Evolutionary conservation across 2,329 filamentous ascomycete genomes (phyloP), one percentile per base, ranked within the genome.

Genomic region (Aspergillus neotritici): DNA sequence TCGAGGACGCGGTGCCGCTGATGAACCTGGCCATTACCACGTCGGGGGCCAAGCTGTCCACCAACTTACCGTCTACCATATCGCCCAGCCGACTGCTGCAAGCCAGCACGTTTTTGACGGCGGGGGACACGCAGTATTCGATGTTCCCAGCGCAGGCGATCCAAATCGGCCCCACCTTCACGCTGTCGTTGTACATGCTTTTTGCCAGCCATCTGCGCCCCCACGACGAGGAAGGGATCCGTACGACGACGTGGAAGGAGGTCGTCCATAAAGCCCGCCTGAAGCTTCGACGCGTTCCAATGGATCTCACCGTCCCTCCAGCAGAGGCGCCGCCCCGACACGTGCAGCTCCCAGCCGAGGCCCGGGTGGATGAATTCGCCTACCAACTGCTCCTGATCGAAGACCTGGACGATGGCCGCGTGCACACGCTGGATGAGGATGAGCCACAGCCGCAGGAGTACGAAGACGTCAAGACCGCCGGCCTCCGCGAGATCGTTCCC

Each of bases 11-110:
- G 10, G 87, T 97, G 9, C 91, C 91, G 0, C 73, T 95, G 3
- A 84, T 98, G 62, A 95, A 93, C 56, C 75, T 98, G 21, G 93
- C 93, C 43, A 94, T 98, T 52, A 93, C 88, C 2, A 91, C 90
- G 1, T 96, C 91, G 1, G 93, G 93, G 0, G 89, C 91, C 43
- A 94, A 81, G 45, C 73, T 97, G 25, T 88, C 87, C 0, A 86
- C 86, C 0, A 83, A 82, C 3, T 72, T 96, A 21, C 87, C 89
- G 0, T 75, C 85, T 1, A 84, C 84, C 8, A 86, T 97, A 34
- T 97, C 91, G 1, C 91, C 91, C 1, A 96, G 91, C 4, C 79
- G 93, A 32, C 71, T 98, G 33, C 71, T 97, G 31, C 93, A 98
- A 66, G 90, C 93, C 13, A 97, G 91, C 60, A 93, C 89, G 4